phyloP scores from a whole-genome alignment of 2,329 filamentous ascomycete genomes.

The Iodosphaeria phyllophila region DNA sequence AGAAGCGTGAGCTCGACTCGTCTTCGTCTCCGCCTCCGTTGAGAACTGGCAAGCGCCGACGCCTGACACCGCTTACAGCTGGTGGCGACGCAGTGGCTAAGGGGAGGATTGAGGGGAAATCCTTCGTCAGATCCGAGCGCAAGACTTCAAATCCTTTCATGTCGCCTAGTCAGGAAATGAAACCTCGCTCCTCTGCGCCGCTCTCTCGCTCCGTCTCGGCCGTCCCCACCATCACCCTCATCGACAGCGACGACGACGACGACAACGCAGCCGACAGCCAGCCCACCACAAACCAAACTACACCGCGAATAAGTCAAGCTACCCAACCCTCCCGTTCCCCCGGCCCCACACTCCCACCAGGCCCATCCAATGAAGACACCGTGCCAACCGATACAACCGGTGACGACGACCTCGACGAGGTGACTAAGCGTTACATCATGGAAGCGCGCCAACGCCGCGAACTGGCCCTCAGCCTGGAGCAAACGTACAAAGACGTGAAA shows the following conservation, averaged over 20 bases:
- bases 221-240: slow-evolving; percentile 9
- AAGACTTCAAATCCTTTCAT: too few species aligned
- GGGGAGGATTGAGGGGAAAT: too few species aligned
- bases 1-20: too few species aligned
- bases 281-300: slow-evolving; percentile 1
- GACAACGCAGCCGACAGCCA: not conserved
- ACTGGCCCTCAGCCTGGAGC: slow-evolving; percentile 7
- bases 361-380: too few species aligned
- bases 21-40: too few species aligned
- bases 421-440: slow-evolving; percentile 25
- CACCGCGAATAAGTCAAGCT: not conserved
- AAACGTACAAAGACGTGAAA: slow-evolving; percentile 21
- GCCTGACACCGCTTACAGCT: slow-evolving; percentile 3
- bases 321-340: not conserved
- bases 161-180: too few species aligned
- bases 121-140: too few species aligned
- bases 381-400: not conserved
- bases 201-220: too few species aligned
- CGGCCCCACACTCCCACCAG: not conserved
- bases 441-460: slow-evolving; percentile 18
- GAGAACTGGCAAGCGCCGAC: slow-evolving; percentile 9
- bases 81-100: too few species aligned
- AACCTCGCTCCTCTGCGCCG: too few species aligned
- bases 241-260: slow-evolving; percentile 9
- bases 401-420: slow-evolving; percentile 17